Evolutionary conservation across 257 asterid species (phyloP), one percentile per base, ranked within the genome.

Genomic region (Primulina eburnea): DNA sequence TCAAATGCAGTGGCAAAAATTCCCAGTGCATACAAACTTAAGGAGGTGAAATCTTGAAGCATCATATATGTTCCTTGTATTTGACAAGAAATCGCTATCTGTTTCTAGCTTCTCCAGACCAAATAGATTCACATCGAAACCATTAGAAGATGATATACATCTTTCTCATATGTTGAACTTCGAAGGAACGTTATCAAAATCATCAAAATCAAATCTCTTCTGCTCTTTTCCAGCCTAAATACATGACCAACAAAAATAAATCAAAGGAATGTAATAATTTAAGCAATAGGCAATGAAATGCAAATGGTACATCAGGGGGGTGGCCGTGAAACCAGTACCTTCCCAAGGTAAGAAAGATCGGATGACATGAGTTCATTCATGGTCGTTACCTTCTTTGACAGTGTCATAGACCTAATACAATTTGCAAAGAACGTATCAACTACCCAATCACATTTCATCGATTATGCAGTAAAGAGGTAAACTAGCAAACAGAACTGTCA

Each of bases 201-300:
- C 99, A 55, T 93, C 99, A 60, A 87, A 89, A 70, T 93, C 97
- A 53, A 87, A 87, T 80, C 97, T 77, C 72, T 89, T 96, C 32
- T 95, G 88, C 79, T 93, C 99, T 83, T 88, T 88, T 59, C 99
- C 97, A 53, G 74, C 90, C 99, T 93, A 81, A 60, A 65, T 34
- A 53, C 17, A 35, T 58, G 18, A 56, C 20, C 56, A 20, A 24
- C 8, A 34, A 29, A 69, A 10, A 20, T 8, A 53, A 56, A 55
- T 14, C 10, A 30, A 18, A 37, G 35, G 32, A 35, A 16, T 29
- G 60, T 14, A 9, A 50, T 40, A 17, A 12, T 35, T 29, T 53
- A 58, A 40, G 5, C 38, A 38, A 43, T 32, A 18, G 50, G 20
- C 7, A 9, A 18, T 26, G 64, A 11, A 33, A 71, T 59, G 69